Conservation (phyloP, 345 rosid genomes). For the Heritiera fomes region DNA sequence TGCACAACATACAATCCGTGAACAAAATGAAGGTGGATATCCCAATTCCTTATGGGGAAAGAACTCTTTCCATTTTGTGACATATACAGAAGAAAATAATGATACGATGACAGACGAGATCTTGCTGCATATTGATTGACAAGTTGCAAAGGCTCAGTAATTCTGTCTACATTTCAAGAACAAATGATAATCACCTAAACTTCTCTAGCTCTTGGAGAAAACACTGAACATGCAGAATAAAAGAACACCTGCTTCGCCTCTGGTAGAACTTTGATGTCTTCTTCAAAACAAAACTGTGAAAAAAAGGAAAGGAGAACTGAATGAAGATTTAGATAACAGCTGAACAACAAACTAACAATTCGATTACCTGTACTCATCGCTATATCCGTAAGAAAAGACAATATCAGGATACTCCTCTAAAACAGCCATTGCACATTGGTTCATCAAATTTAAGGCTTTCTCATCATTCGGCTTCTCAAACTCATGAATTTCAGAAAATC, state of each 20-base stretch:
- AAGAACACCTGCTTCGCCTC: constrained; percentile 72
- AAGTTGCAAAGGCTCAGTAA: constrained; percentile 25
- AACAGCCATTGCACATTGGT: constrained; percentile 62
- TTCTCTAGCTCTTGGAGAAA: background rate
- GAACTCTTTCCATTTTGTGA: constrained; percentile 69
- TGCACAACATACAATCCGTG: constrained; percentile 62
- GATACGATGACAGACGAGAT: constrained; percentile 69
- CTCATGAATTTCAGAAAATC: constrained; percentile 66
- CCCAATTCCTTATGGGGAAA: constrained; percentile 56
- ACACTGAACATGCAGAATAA: background rate
- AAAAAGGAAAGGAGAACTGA: background rate
- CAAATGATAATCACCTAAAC: background rate
- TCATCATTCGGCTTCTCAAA: constrained; percentile 82
- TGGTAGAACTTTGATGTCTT: constrained; percentile 76
- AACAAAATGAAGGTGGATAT: constrained; percentile 68
- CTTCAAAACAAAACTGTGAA: constrained; percentile 78
- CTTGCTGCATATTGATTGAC: constrained; percentile 63
- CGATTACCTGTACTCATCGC: constrained; percentile 71
- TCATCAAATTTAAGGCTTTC: constrained; percentile 67
- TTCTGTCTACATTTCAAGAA: constrained; percentile 16
- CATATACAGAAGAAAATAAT: constrained; percentile 64
- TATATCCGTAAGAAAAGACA: constrained; percentile 73
- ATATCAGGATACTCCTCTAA: constrained; percentile 76
- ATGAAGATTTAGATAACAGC: background rate
- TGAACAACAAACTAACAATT: background rate